Evolutionary conservation across 2,329 filamentous ascomycete genomes (phyloP), one percentile per base, ranked within the genome.

Genomic region (Ceratocystis cubensis): DNA sequence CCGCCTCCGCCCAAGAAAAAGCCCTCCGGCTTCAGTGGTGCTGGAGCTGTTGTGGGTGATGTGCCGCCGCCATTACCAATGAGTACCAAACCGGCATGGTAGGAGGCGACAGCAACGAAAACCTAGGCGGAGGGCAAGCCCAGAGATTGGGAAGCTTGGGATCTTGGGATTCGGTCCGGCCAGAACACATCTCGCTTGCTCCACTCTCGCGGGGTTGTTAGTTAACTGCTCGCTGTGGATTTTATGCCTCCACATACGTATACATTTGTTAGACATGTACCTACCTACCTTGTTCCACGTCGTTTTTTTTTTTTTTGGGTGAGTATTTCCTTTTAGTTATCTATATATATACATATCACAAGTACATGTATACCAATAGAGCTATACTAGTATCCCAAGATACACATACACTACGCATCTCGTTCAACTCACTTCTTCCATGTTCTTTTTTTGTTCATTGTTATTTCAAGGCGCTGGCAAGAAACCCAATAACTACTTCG

Each of bases 1-100:
- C 78, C 81, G 48, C 77, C 79, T 17, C 80, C 80, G 7, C 79
- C 78, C 2, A 83, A 81, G 75, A 84, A 82, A 75, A 82, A 81
- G 71, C 75, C 78, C 1, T 71, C 6, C 69, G 82, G 57, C 2
- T n/a, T 59, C 6, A 2, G 25, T 3, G 56, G 56, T 20, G 67
- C 68, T 28, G 68, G 46, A 22, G 28, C 67, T 25, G 61, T 65
- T 53, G 59, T 69, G 7, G 67, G 68, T 6, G 70, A 70, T 5
- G 71, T 73, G 48, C 80, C 81, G 8, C 82, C 82, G 4, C 82
- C 82, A 0, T 75, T 85, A 53, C 82, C 82, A 15, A 72, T 80
- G 73, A 74, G 77, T 63, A 82, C 81, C 2, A 77, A 78, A 65
- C 81, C 81, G 3, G 75, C 50, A n/a, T 66, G 64, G 46, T 64